phyloP scores from a whole-genome alignment of 768 basidiomycete species.

The Boletus sp. region DNA sequence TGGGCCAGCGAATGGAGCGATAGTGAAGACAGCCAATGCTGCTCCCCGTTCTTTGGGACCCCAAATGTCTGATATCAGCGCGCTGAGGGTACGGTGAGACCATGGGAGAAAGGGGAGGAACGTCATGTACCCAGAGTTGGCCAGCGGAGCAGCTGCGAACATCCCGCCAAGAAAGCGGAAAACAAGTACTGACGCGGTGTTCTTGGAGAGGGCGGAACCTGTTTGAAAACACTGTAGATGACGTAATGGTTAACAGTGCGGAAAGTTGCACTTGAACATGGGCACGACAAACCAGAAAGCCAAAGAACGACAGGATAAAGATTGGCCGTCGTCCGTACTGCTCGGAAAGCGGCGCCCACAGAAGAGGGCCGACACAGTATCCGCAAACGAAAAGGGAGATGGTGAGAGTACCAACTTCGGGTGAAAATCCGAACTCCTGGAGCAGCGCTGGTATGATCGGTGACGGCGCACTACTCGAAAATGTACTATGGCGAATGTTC shows the following conservation, averaged over 20 bases:
- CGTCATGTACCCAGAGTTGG: slow-evolving; percentile 57
- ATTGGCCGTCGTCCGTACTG: slow-evolving; percentile 58
- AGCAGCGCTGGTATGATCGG: slow-evolving; percentile 44
- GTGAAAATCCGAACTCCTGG: slow-evolving; percentile 45
- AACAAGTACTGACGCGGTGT: slow-evolving; percentile 59
- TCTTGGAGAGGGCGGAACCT: slow-evolving; percentile 58
- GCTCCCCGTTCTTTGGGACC: slow-evolving; percentile 58
- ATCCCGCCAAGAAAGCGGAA: slow-evolving; percentile 69
- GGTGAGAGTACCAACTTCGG: slow-evolving; percentile 50
- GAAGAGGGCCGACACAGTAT: slow-evolving; percentile 59
- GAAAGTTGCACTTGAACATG: not conserved
- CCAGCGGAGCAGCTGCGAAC: slow-evolving; percentile 66
- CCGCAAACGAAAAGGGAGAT: slow-evolving; percentile 66
- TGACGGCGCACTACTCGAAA: slow-evolving; percentile 58
- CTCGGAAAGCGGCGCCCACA: slow-evolving; percentile 57
- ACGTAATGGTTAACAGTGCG: not conserved
- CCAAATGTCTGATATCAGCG: slow-evolving; percentile 59
- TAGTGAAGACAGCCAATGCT: slow-evolving; percentile 61
- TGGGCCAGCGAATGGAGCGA: slow-evolving; percentile 68
- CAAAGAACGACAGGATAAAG: slow-evolving; percentile 52
- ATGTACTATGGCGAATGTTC: slow-evolving; percentile 41
- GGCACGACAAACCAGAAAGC: slow-evolving; percentile 44
- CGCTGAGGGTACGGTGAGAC: slow-evolving; percentile 29
- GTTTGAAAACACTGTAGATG: slow-evolving; percentile 52
- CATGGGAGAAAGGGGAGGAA: slow-evolving; percentile 1